Evolutionary conservation across 352 stramenopile species (phyloP), one percentile per base, ranked within the genome.

Genomic region (Globisporangium sylvaticum): DNA sequence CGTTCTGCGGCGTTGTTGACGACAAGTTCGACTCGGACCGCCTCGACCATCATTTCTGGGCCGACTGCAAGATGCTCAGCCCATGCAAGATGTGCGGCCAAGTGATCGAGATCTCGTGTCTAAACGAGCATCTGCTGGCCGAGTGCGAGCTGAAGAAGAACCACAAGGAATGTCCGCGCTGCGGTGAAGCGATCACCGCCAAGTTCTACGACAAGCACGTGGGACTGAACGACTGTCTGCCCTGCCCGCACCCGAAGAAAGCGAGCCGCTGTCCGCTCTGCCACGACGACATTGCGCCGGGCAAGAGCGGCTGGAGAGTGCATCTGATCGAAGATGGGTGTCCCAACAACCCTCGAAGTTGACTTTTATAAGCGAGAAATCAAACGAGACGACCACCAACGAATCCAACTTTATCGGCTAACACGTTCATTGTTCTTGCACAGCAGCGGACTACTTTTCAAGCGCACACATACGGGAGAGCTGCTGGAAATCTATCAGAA

Each of bases 11-110:
- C 34, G 73, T 94, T 39, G 80, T 93, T 52, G 88, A 97, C 68
- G 78, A 90, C 18, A 79, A 79, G 14, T 98, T 97, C 53, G 93
- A 94, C 64, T 92, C 92, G 18, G 90, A 97, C 48, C 80, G 78
- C 4, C 70, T 98, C 24, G 92, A 97, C 69, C 84, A 97, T 70
- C 93, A 98, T 68, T 98, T 97, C 66, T 98, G 90, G 90, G 85
- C 90, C 31, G 81, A 91, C 12, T 98, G 93, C 67, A 80, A 82
- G 25, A 94, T 98, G 88, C 78, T 98, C 10, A 97, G 91, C 32
- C 89, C 87, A 46, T 98, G 93, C 78, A 90, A 92, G 52, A 94
- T 96, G 81, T 98, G 93, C 65, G 89, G 89, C 14, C 92, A 98
- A 74, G 88, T 97, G 60, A 97, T 98, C 62, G 93, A 98, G 70